These are phyloP conservation scores for Lasiodiplodia sp. DNA, from an alignment of 2,329 filamentous ascomycete species.

Conservation along the genomic window DNA sequence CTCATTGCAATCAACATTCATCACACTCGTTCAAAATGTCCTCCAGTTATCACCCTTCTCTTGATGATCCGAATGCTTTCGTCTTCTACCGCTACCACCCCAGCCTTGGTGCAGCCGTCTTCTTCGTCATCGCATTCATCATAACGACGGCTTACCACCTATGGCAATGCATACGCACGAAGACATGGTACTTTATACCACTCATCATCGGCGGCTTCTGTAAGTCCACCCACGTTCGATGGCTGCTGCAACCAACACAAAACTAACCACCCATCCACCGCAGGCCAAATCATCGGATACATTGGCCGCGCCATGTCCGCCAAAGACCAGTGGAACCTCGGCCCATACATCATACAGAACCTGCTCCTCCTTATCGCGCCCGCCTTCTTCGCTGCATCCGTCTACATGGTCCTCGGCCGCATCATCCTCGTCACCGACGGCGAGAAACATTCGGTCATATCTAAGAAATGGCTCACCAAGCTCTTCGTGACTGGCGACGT, in stretches of 20 bases:
- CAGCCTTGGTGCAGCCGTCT: conserved; percentile 39
- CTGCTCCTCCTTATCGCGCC: conserved; percentile 56
- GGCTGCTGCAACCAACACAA: not conserved
- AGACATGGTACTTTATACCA: conserved; percentile 61
- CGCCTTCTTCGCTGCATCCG: conserved; percentile 54
- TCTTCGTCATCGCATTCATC: conserved; percentile 41
- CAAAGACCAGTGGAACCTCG: conserved; percentile 43
- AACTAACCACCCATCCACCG: not conserved
- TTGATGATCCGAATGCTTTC: conserved; percentile 2
- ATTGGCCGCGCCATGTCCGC: conserved; percentile 52
- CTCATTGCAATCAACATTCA: not conserved
- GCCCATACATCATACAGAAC: conserved; percentile 53
- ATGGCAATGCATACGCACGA: conserved; percentile 47
- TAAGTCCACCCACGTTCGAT: conserved; percentile 33
- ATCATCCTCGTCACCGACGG: conserved; percentile 46
- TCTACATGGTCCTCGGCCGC: conserved; percentile 54
- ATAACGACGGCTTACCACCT: conserved; percentile 45
- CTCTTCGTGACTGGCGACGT: conserved; percentile 53
- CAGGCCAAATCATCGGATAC: conserved; percentile 61
- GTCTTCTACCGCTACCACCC: conserved; percentile 43
- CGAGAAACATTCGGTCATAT: conserved; percentile 47
- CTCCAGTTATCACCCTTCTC: not conserved
- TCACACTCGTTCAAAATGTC: not conserved
- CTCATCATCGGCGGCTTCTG: conserved; percentile 60
- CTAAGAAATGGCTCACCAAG: conserved; percentile 48